Evolutionary conservation across 805 yeast species (phyloP).

Genomic region (Candida endomychidarum): DNA sequence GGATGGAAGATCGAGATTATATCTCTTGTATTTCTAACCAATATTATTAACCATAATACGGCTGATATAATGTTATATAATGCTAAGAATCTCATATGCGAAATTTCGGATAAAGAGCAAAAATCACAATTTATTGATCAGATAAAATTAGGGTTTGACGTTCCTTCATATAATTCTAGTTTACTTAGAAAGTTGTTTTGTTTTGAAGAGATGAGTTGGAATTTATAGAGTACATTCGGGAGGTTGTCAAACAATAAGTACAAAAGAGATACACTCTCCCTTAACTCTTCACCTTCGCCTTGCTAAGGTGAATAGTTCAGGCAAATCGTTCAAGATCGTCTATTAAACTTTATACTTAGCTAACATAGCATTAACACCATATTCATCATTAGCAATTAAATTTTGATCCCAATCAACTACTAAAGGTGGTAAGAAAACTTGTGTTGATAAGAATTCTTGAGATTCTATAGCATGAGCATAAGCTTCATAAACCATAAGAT

Average conservation of each 20-base stretch:
- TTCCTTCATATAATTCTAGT: too few species aligned
- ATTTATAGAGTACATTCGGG: too few species aligned
- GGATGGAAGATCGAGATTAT: constrained; percentile 1
- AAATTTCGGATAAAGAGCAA: too few species aligned
- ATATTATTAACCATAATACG: constrained; percentile 1
- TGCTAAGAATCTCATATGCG: constrained; percentile 1
- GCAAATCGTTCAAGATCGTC: too few species aligned
- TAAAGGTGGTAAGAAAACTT: constrained; percentile 41
- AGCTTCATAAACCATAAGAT: constrained; percentile 38
- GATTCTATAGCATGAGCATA: constrained; percentile 27
- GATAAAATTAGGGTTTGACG: too few species aligned
- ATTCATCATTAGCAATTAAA: constrained; percentile 38
- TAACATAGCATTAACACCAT: constrained; percentile 29
- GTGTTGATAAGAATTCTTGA: constrained; percentile 26
- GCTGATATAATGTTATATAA: constrained; percentile 4
- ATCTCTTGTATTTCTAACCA: background rate
- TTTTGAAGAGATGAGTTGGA: too few species aligned
- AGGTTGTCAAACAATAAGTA: too few species aligned
- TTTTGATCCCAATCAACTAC: constrained; percentile 49
- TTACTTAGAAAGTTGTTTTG: too few species aligned
- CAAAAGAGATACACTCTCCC: too few species aligned
- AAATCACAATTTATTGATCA: too few species aligned
- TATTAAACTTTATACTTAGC: constrained; percentile 25
- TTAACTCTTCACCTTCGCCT: too few species aligned
- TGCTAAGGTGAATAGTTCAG: too few species aligned